Percentiles rank a stretch among this genome's conserved stretches.
Conservation (phyloP, 2,329 filamentous ascomycete species). For the Fusarium anthophilum region DNA sequence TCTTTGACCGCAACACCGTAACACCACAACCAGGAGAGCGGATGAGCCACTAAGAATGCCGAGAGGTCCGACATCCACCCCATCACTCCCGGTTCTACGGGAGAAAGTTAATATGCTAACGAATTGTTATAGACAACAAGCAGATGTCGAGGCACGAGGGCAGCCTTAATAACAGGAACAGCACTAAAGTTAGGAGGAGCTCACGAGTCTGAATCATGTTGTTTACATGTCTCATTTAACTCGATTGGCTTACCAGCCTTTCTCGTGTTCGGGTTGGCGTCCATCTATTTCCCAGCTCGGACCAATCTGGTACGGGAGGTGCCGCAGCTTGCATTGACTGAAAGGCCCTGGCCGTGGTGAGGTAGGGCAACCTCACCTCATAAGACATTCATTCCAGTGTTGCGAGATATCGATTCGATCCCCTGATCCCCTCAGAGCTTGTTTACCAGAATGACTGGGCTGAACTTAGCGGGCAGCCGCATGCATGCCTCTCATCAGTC, state of each 20-base stretch:
- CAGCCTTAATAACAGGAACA: background rate
- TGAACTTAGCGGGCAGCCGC: background rate
- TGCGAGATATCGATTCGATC: background rate
- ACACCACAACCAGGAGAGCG: slow-evolving; percentile 10
- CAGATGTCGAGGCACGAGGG: background rate
- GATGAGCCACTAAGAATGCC: background rate
- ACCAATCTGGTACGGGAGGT: slow-evolving; percentile 27
- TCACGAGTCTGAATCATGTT: slow-evolving; percentile 26
- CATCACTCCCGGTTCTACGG: slow-evolving; percentile 6
- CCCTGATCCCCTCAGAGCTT: background rate
- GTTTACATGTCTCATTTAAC: slow-evolving; percentile 30
- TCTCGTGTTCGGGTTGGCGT: slow-evolving; percentile 34
- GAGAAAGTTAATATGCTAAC: slow-evolving; percentile 6
- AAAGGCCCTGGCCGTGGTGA: background rate
- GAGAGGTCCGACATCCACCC: background rate
- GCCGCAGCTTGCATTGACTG: slow-evolving; percentile 18
- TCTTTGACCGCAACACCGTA: slow-evolving; percentile 26
- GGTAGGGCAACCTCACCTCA: slow-evolving; percentile 5
- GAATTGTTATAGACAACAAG: background rate
- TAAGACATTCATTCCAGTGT: slow-evolving; percentile 9
- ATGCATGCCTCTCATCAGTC: background rate
- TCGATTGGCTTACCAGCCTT: slow-evolving; percentile 20
- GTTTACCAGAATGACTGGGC: background rate
- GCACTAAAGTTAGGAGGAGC: background rate
- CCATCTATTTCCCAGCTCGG: slow-evolving; percentile 14